Conservation (phyloP, 2,329 filamentous ascomycete genomes). For the Calonectria montana region DNA sequence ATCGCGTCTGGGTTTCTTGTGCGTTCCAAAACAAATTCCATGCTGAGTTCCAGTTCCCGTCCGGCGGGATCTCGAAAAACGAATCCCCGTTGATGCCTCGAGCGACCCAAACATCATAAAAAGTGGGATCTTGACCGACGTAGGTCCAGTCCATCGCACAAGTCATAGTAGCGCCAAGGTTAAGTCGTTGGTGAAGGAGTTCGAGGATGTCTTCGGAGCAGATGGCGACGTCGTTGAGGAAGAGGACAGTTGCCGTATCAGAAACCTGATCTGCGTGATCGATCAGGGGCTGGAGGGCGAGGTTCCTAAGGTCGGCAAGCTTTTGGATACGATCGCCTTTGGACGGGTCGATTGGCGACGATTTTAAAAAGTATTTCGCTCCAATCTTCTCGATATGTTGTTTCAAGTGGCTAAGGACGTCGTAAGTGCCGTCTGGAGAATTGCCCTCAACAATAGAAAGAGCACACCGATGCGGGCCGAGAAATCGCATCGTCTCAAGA, state of each 20-base stretch:
- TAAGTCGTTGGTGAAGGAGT: constrained; percentile 58
- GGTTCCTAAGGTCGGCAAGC: constrained; percentile 63
- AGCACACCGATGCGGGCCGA: constrained; percentile 62
- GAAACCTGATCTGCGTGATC: constrained; percentile 24
- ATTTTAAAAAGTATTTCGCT: constrained; percentile 54
- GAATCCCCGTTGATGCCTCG: constrained; percentile 63
- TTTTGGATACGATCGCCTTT: constrained; percentile 57
- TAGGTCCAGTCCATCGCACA: constrained; percentile 69
- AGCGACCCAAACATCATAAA: constrained; percentile 67
- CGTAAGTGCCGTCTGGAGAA: constrained; percentile 65
- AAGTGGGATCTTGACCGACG: constrained; percentile 55
- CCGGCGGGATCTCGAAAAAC: constrained; percentile 62
- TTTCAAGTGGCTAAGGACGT: constrained; percentile 58
- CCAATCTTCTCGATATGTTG: constrained; percentile 53
- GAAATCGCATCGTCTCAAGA: constrained; percentile 60
- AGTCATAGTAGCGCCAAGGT: constrained; percentile 63
- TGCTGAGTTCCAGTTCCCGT: constrained; percentile 56
- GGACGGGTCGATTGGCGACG: constrained; percentile 57
- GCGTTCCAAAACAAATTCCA: constrained; percentile 64
- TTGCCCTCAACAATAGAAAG: constrained; percentile 68
- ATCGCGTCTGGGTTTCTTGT: constrained; percentile 46
- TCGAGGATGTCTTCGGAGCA: constrained; percentile 68
- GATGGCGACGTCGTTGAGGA: constrained; percentile 63
- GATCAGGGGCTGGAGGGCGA: constrained; percentile 61
- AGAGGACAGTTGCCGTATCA: constrained; percentile 57